phyloP scores from a whole-genome alignment of 1,284 basidiomycete species.

The Porogramme epimiltina region DNA sequence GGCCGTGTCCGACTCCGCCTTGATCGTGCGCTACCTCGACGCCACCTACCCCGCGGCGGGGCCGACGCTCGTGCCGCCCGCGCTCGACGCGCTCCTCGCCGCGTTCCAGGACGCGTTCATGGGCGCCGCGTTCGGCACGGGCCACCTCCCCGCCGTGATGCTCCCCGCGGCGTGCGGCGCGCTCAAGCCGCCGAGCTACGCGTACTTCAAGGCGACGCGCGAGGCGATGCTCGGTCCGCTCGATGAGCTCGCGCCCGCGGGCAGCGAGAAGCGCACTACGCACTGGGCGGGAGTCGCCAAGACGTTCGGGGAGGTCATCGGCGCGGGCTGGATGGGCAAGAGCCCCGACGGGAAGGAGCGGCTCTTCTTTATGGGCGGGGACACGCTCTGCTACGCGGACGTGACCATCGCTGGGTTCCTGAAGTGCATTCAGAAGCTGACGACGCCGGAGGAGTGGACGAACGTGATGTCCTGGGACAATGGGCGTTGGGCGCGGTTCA shows the following conservation, averaged over 20 bases:
- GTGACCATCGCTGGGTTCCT: conserved; percentile 34
- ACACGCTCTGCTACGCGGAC: conserved; percentile 38
- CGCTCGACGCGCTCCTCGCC: conserved; percentile 32
- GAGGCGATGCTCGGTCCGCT: conserved; percentile 36
- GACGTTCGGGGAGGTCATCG: conserved; percentile 30
- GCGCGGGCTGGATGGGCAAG: conserved; percentile 31
- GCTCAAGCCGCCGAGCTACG: conserved; percentile 34
- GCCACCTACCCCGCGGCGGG: conserved; percentile 31
- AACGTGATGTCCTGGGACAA: conserved; percentile 36
- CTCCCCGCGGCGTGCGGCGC: conserved; percentile 19
- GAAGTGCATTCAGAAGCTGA: conserved; percentile 33
- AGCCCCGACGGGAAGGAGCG: conserved; percentile 20
- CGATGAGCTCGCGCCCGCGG: conserved; percentile 35
- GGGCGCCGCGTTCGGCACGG: background rate
- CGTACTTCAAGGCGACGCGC: conserved; percentile 40
- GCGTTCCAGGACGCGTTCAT: conserved; percentile 31
- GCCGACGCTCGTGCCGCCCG: conserved; percentile 24
- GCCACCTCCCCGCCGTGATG: conserved; percentile 12
- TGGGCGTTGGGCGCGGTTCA: conserved; percentile 40
- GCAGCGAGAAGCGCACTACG: conserved; percentile 24
- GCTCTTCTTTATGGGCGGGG: conserved; percentile 29
- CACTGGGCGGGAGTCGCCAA: conserved; percentile 36
- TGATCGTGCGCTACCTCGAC: conserved; percentile 38
- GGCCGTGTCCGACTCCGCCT: conserved; percentile 31
- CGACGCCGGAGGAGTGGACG: conserved; percentile 41